These are phyloP conservation scores for Mycogone perniciosa DNA, from an alignment of 2,329 filamentous ascomycete species.

Conservation along the genomic window DNA sequence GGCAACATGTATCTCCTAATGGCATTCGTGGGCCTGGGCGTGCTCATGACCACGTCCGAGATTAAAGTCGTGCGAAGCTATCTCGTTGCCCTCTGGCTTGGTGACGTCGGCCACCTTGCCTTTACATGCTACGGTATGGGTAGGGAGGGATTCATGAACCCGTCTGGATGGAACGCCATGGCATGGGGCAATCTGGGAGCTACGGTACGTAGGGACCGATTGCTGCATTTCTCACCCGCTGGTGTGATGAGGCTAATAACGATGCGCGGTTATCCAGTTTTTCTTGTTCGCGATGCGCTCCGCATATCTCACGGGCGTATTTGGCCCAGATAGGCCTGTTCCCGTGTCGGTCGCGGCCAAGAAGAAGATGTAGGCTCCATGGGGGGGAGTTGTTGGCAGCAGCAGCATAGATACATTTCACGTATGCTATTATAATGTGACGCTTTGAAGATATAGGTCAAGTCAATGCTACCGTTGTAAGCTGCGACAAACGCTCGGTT, in stretches of 20 bases:
- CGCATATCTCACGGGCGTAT: constrained; percentile 52
- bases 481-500: too few species aligned
- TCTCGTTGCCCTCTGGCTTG: constrained; percentile 56
- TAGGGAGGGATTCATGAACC: constrained; percentile 43
- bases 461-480: too few species aligned
- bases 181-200: constrained; percentile 67
- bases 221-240: background rate
- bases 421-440: too few species aligned
- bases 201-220: constrained; percentile 41
- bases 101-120: constrained; percentile 62
- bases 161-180: constrained; percentile 59
- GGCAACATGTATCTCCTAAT: constrained; percentile 65
- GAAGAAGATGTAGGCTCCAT: constrained; percentile 4
- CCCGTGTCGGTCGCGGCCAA: background rate
- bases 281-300: constrained; percentile 52
- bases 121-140: constrained; percentile 55
- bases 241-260: constrained; percentile 5
- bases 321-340: constrained; percentile 41
- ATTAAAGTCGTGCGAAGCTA: constrained; percentile 61
- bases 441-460: too few species aligned
- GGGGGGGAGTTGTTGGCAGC: too few species aligned
- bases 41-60: constrained; percentile 60
- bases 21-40: constrained; percentile 55
- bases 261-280: constrained; percentile 25
- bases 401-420: too few species aligned